Percentiles rank a stretch among this genome's conserved stretches.
Conservation (phyloP, 805 yeast species). For the Sporopachydermia quercuum region DNA sequence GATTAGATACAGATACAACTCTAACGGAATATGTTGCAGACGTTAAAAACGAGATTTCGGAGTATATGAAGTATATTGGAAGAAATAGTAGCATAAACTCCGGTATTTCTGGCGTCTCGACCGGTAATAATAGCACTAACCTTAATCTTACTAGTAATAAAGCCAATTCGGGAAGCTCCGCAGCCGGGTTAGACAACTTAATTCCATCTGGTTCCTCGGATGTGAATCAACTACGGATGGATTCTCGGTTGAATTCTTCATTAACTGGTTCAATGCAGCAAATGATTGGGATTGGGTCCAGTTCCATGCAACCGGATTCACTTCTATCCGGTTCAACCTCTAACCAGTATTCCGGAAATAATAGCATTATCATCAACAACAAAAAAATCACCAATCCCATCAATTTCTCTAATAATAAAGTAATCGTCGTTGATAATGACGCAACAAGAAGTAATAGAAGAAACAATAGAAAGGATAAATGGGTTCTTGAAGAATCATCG, state of each 20-base stretch:
- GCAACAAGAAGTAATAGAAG: conserved; percentile 69
- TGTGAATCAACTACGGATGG: too few relatives aligned
- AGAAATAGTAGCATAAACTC: conserved; percentile 16
- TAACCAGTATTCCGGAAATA: conserved; percentile 3
- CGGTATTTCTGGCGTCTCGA: conserved; percentile 10
- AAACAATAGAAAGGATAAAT: conserved; percentile 59
- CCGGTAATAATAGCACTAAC: conserved; percentile 7
- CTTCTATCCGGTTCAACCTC: too few relatives aligned
- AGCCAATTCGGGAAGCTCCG: too few relatives aligned
- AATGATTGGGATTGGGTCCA: neutral
- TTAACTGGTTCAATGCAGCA: too few relatives aligned
- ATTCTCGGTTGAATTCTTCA: too few relatives aligned
- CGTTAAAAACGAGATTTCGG: conserved; percentile 21
- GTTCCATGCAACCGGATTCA: too few relatives aligned
- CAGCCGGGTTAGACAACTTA: too few relatives aligned
- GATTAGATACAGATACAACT: conserved; percentile 59
- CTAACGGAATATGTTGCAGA: conserved; percentile 45
- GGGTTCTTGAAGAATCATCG: conserved; percentile 64
- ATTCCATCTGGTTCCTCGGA: too few relatives aligned
- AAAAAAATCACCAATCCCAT: conserved; percentile 3
- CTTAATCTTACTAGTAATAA: neutral
- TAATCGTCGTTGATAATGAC: conserved; percentile 58
- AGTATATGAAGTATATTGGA: conserved; percentile 16
- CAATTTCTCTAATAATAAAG: conserved; percentile 37
- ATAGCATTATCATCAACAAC: neutral